A percentile compares a stretch with the other conserved stretches of the same genome.
Conservation (phyloP, 371 early-diverging fungal species). For the Basidiobolus meristosporus region DNA sequence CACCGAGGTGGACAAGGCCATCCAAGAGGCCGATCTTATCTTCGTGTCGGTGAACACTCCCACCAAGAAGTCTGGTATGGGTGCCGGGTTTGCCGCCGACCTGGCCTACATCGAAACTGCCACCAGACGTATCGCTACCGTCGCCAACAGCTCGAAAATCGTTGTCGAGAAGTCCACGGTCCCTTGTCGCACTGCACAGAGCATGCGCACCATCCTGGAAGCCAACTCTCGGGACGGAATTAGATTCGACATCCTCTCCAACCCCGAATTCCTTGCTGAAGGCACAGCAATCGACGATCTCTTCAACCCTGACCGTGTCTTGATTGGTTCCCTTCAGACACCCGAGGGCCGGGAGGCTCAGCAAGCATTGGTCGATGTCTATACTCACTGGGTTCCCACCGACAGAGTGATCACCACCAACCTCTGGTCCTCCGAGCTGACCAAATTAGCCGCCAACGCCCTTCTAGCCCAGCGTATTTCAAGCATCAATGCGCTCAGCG, state of each 20-base stretch:
- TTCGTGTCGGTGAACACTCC: conserved; percentile 85
- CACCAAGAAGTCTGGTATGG: conserved; percentile 56
- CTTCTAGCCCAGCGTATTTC: conserved; percentile 92
- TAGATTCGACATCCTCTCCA: conserved; percentile 76
- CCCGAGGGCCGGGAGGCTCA: conserved; percentile 60
- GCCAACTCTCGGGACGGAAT: conserved; percentile 54
- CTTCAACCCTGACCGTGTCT: conserved; percentile 75
- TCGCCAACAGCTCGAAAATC: conserved; percentile 66
- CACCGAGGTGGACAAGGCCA: conserved; percentile 53
- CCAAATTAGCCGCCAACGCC: conserved; percentile 89
- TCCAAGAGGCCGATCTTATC: conserved; percentile 65
- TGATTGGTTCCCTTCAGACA: conserved; percentile 77
- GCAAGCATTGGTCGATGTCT: conserved; percentile 53
- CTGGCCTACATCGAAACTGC: conserved; percentile 70
- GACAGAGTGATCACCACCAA: conserved; percentile 80
- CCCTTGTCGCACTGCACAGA: conserved; percentile 83
- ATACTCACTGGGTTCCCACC: conserved; percentile 57
- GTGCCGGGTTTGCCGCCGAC: conserved; percentile 72
- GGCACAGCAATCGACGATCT: conserved; percentile 82
- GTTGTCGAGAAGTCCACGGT: conserved; percentile 92
- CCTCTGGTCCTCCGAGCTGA: conserved; percentile 89
- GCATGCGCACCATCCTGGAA: conserved; percentile 73
- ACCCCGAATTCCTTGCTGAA: conserved; percentile 94
- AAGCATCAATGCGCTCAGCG: conserved; percentile 78
- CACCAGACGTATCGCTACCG: conserved; percentile 69